Base-by-base conservation (phyloP, 306 rosid genomes). In the Begonia masoniana region DNA sequence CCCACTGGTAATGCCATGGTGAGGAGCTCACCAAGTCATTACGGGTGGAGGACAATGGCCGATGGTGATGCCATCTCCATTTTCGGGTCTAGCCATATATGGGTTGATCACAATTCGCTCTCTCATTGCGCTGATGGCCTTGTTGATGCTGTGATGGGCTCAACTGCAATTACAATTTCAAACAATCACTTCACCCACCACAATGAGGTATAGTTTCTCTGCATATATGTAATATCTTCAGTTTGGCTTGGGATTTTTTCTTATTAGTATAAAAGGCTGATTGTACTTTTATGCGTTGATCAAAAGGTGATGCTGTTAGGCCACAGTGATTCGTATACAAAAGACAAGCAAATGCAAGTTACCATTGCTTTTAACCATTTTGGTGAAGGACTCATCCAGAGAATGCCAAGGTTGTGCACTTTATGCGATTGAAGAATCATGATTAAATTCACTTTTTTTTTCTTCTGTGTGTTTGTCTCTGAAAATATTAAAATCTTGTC, bases 1-100 rank as follows among this genome's bases (percentile, higher is more conserved):
- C 96, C 99, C 9, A 92, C 99, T 0, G 99, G 99, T 4, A 87
- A 92, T 73, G 99, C 99, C 59, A 57, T 92, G 99, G 99, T 92
- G 54, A 84, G 99, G 57, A 92, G 99, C 82, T 79, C 99, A 9
- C 85, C 92, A 1, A 47, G 84, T 24, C 99, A 92, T 69, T 92
- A 67, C 54, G 99, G 99, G 13, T 92, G 99, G 99, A 76, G 99
- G 68, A 92, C 99, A 7, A 92, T 92, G 84, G 95, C 99, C 43
- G 99, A 92, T 70, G 99, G 99, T 5, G 99, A 92, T 55, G 99
- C 69, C 9, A 7, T 92, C 66, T 92, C 99, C 64, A 87, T 92
- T 16, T 92, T 92, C 43, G 95, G 99, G 1, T 77, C 99, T 13
- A 92, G 99, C 68, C 99, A 92, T 66, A 65, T 92, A 12, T 92